Base-by-base conservation (phyloP, 352 stramenopile species). In the Globisporangium cystogenes region DNA sequence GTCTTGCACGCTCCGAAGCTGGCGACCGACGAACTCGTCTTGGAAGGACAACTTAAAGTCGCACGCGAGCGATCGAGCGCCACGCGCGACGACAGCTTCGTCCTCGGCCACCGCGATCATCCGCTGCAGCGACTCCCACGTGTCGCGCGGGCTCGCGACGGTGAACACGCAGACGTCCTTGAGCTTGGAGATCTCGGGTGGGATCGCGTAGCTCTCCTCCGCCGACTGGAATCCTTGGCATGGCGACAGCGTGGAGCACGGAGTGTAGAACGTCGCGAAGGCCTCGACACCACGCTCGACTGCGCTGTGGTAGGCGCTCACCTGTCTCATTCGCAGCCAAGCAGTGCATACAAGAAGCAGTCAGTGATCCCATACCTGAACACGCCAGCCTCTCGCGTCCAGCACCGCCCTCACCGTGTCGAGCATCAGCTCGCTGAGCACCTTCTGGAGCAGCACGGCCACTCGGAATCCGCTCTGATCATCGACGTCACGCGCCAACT, bases 31-130 rank as follows among this genome's bases (percentile, higher is more conserved):
- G 1, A 74, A 56, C 16, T 37, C 27, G 15, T 60, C 18, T 16
- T 67, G 48, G 14, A 77, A 77, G n/a, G 15, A 18, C 36, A 47
- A 24, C 29, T 70, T 71, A 55, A 67, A 68, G 16, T 61, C 47
- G 10, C 29, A 41, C 3, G 48, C 45, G 4, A 65, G 52, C 1
- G 41, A 27, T 6, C 58, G 47, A 0, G 53, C 20, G 16, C 57
- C 48, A 1, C 63, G 50, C 7, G 47, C 35, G 20, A 44, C 21
- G 59, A 16, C 1, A 49, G n/a, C 33, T 72, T 72, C 52, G 6
- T 24, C 18, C 4, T 56, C 40, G 1, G 59, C 6, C 14, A 69
- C n/a, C 4, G 21, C 8, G 15, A 18, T 15, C 53, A 66, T 66
- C 35, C 23, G 21, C 37, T 48, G 35, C 8, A 66, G 48, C 7